Evolutionary conservation across 768 basidiomycete genomes (phyloP), one percentile per base, ranked within the genome.

Genomic region (Boletus huronensis): DNA sequence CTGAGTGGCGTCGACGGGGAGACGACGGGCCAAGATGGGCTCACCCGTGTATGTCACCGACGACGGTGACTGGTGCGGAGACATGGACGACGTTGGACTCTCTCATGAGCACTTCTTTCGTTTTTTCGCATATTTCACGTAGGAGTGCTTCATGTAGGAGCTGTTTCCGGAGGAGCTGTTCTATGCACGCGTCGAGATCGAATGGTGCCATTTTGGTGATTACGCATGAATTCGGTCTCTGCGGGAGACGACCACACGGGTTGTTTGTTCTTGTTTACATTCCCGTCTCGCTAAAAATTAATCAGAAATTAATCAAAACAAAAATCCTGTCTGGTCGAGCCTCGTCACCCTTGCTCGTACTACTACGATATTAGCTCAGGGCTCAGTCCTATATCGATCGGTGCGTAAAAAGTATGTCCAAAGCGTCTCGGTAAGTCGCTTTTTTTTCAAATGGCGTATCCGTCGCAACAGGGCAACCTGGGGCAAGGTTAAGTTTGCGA

Each of bases 1-100:
- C 62, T 66, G 72, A 78, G 63, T 75, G 70, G 62, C 60, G 58
- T 57, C 53, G 54, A 51, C n/a, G 42, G 42, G 34, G 54, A 52
- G 54, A 48, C 3, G 43, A 40, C 3, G 39, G 41, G 34, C 45
- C 50, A 39, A 51, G 35, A 57, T 62, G 66, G 42, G 76, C 90
- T 81, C 75, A 97, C 94, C 94, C 97, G 70, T 99, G 97, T 46
- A 99, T 98, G 70, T 99, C 97, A 48, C 97, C 97, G 36, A 98
- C 97, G 28, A 99, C 97, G 1, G 97, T 99, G 34, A 98, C 93
- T 19, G 97, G 97, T 5, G 96, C 90, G 58, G 85, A 88, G 61
- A 99, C 89, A 66, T 98, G 97, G 7, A 98, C 94, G 54, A 99
- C 97, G 66, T 99, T 99, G 55, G 90, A 93, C 76, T 99, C 97